These are phyloP conservation scores for Westerdykella aurantiaca DNA, from an alignment of 2,329 filamentous ascomycete species.

Conservation along the genomic window DNA sequence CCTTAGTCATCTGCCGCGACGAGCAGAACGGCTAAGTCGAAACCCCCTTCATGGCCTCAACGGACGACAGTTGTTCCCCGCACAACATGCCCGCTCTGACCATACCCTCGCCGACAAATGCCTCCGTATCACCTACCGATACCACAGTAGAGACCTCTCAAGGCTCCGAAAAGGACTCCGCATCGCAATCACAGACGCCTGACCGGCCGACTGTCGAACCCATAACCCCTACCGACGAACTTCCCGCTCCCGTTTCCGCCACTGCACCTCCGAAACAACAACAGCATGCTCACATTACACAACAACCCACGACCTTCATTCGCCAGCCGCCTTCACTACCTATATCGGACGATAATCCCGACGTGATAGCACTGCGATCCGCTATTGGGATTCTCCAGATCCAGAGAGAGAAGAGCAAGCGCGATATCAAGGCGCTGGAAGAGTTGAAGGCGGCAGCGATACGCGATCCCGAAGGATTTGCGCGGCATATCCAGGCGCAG, in stretches of 20 bases:
- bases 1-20: no score
- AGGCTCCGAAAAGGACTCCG: conserved; percentile 8
- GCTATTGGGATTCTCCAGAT: conserved; percentile 83
- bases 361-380: conserved; percentile 79
- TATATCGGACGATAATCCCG: conserved; percentile 60
- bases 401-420: conserved; percentile 70
- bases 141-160: conserved; percentile 3
- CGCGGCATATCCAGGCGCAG: conserved; percentile 60
- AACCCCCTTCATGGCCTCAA: neutral
- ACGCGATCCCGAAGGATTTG: conserved; percentile 65
- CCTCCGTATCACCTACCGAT: conserved; percentile 22
- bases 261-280: neutral
- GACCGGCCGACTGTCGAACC: conserved; percentile 37
- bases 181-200: conserved; percentile 29
- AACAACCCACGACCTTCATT: conserved; percentile 33
- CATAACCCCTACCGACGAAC: conserved; percentile 32
- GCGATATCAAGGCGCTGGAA: conserved; percentile 67
- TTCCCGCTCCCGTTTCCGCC: conserved; percentile 31
- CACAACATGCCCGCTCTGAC: conserved; percentile 34
- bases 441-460: conserved; percentile 65
- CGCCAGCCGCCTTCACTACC: conserved; percentile 41
- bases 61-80: neutral
- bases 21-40: neutral
- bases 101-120: conserved; percentile 17
- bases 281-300: conserved; percentile 37